A percentile compares a stretch with the other conserved stretches of the same genome.
These are phyloP conservation scores for Cladophialophora bantiana DNA, from an alignment of 2,329 filamentous ascomycete species.

Conservation along the genomic window DNA sequence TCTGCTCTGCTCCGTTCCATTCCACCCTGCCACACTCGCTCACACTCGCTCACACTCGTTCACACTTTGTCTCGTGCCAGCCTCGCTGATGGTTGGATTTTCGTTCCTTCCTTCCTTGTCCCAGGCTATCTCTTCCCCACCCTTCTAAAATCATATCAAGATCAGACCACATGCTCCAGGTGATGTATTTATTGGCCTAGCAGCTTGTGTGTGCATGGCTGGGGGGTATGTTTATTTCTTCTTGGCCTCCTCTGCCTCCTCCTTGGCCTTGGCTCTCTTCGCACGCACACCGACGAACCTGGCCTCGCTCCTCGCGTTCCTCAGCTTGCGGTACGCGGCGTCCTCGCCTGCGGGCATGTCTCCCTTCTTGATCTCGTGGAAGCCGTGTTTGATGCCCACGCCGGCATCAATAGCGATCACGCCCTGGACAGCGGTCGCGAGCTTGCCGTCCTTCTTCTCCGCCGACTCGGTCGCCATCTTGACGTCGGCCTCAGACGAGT, in stretches of 20 bases:
- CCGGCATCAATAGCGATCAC: constrained; percentile 76
- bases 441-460: constrained; percentile 52
- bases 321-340: constrained; percentile 85
- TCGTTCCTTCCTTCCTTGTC: background rate
- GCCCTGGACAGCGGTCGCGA: constrained; percentile 61
- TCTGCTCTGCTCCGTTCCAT: too few species aligned
- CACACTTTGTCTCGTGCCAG: too few species aligned
- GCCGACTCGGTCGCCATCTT: constrained; percentile 63
- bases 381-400: constrained; percentile 58
- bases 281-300: constrained; percentile 83
- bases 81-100: too few species aligned
- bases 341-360: constrained; percentile 80
- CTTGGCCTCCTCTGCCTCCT: constrained; percentile 67
- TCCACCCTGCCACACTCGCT: too few species aligned
- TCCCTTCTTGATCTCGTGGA: constrained; percentile 81
- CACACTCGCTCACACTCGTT: too few species aligned
- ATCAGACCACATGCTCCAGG: background rate
- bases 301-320: constrained; percentile 81
- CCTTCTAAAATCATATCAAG: background rate
- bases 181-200: background rate
- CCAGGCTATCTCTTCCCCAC: background rate
- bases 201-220: background rate
- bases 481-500: constrained; percentile 83
- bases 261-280: constrained; percentile 90
- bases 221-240: constrained; percentile 52